These are phyloP conservation scores for Inga laurina DNA, from an alignment of 306 rosid genomes.

Conservation along the genomic window DNA sequence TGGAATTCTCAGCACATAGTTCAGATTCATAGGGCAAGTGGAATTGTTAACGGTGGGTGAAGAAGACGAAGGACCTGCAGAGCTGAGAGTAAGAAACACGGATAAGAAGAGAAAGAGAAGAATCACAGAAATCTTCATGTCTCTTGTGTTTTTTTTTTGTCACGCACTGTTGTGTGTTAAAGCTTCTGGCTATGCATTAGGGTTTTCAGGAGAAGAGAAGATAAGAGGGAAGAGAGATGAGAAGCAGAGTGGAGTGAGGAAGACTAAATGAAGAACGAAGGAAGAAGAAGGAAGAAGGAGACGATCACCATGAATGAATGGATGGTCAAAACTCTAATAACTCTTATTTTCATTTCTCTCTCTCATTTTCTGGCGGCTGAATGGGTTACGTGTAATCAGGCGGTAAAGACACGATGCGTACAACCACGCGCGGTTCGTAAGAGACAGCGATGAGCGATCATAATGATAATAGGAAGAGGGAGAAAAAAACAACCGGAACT, in stretches of 20 bases:
- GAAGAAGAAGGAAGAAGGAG: neutral
- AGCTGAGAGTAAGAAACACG: conserved; percentile 9
- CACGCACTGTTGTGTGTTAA: neutral
- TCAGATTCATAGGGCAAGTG: conserved; percentile 75
- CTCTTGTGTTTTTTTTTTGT: neutral
- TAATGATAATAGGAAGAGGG: too few relatives aligned
- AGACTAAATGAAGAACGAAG: neutral
- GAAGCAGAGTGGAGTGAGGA: neutral
- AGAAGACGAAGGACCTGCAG: conserved; percentile 38
- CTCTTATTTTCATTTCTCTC: neutral
- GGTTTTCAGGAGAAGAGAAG: neutral
- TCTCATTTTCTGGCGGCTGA: conserved; percentile 35
- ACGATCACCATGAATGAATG: neutral
- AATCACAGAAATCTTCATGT: conserved; percentile 29
- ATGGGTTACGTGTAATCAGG: conserved; percentile 16
- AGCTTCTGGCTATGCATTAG: neutral
- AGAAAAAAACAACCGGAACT: too few relatives aligned
- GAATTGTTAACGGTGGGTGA: neutral
- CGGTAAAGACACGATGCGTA: conserved; percentile 14
- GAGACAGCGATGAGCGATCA: neutral
- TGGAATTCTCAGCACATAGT: conserved; percentile 60
- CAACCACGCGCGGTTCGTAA: conserved; percentile 23
- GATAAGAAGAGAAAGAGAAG: conserved; percentile 29
- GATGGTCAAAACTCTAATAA: conserved; percentile 23
- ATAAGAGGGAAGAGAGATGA: neutral